A percentile compares a stretch with the other conserved stretches of the same genome.
phyloP scores from a whole-genome alignment of 768 basidiomycete genomes.

The Gymnopilus junonius region DNA sequence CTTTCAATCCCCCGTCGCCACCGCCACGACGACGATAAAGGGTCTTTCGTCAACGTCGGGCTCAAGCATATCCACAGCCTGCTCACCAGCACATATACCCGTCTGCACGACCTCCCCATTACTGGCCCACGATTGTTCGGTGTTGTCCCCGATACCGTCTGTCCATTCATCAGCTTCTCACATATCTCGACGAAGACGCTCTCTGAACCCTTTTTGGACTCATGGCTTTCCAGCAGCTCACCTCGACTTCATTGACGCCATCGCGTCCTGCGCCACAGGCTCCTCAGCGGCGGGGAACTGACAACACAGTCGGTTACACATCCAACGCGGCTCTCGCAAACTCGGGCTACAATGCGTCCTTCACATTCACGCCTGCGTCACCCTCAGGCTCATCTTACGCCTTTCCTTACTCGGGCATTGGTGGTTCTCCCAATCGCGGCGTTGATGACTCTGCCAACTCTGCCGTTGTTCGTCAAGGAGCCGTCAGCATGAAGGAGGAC shows the following conservation, averaged over 20 bases:
- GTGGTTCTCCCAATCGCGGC: conserved; percentile 72
- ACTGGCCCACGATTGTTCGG: conserved; percentile 13
- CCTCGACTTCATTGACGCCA: conserved; percentile 68
- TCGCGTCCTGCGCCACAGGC: conserved; percentile 79
- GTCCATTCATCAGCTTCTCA: conserved; percentile 16
- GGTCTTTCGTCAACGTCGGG: background rate
- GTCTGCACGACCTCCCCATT: conserved; percentile 4
- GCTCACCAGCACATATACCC: conserved; percentile 11
- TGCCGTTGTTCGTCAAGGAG: conserved; percentile 69
- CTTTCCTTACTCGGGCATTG: conserved; percentile 78
- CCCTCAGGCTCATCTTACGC: conserved; percentile 66
- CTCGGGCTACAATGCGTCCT: conserved; percentile 64
- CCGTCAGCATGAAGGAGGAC: conserved; percentile 91
- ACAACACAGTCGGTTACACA: conserved; percentile 40
- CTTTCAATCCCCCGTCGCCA: conserved; percentile 12
- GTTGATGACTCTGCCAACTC: conserved; percentile 37
- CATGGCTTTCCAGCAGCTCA: conserved; percentile 44
- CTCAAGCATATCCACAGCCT: background rate
- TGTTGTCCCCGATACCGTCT: conserved; percentile 15
- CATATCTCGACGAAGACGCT: conserved; percentile 6
- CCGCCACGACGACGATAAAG: conserved; percentile 16
- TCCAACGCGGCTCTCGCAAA: conserved; percentile 47
- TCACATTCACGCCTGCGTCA: conserved; percentile 52
- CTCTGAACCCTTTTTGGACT: background rate
- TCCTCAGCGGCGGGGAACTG: conserved; percentile 53